Evolutionary conservation across 768 basidiomycete genomes (phyloP), one percentile per base, ranked within the genome.

Genomic region (Scleroderma citrinum): DNA sequence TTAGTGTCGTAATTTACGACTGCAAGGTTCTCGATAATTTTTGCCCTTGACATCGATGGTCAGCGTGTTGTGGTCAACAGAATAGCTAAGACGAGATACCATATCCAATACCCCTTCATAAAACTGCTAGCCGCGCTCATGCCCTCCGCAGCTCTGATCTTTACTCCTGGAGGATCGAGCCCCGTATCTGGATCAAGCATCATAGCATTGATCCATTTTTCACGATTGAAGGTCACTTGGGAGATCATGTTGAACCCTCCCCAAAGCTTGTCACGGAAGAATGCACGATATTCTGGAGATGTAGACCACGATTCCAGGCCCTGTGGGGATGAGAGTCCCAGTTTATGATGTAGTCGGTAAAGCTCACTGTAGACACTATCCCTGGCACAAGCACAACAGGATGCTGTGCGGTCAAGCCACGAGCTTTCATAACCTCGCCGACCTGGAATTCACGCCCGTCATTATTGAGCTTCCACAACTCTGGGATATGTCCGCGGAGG

Each of bases 221-320:
- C 87, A 54, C 83, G 82, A 62, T 91, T 88, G 63, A 91, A 87
- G 1, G 86, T 81, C 17, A 82, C 78, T 59, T 92, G 88, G 1
- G 87, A 81, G 34, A 94, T 64, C 92, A 92, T 93, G 41, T 78
- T 83, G 62, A 83, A 82, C 5, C 83, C 84, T 24, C 83, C 84
- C 84, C 83, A 85, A 6, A 85, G 63, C 62, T 91, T 86, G 66
- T 95, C 86, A n/a, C 94, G 81, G 64, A 99, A 98, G 72, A 92
- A 96, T 0, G 83, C 62, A 5, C 89, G 80, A 54, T 92, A 88
- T 49, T 90, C 89, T 0, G 85, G 82, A 5, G 81, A 74, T 0
- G 95, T 95, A 5, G 89, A 86, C 95, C 96, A 99, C 7, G 89
- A 92, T 62, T 97, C 94, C 50, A 97, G 70, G 5, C 87, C 85